Evolutionary conservation across 768 basidiomycete genomes (phyloP).

Genomic region (Mycena indigotica): DNA sequence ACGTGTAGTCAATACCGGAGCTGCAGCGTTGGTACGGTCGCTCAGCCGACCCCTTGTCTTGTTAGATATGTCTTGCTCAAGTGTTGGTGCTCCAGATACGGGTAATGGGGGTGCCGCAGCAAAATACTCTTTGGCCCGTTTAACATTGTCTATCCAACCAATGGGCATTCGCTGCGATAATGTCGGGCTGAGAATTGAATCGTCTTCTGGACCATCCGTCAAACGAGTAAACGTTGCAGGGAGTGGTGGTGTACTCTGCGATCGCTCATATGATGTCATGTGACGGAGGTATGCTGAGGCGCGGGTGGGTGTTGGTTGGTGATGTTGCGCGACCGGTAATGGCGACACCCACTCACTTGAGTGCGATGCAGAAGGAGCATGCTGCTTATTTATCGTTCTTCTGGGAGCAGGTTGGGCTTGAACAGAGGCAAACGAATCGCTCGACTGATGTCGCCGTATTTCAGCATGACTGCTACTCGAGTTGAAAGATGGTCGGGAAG

Average conservation of each 20-base stretch:
- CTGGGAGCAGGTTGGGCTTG: constrained; percentile 23
- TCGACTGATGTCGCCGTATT: not conserved
- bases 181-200: constrained; percentile 20
- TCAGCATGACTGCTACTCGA: not conserved
- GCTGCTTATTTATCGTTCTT: constrained; percentile 23
- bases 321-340: constrained; percentile 27
- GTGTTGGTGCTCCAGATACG: constrained; percentile 7
- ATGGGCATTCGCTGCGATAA: constrained; percentile 19
- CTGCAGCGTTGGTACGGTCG: constrained; percentile 20
- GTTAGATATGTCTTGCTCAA: constrained; percentile 17
- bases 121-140: constrained; percentile 22
- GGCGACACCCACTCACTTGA: constrained; percentile 33
- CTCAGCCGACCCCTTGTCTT: constrained; percentile 22
- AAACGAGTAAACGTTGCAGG: constrained; percentile 33
- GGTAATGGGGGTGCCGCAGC: constrained; percentile 1
- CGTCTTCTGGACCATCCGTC: constrained; percentile 23
- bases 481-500: constrained; percentile 3
- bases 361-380: constrained; percentile 35
- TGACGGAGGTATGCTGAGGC: constrained; percentile 74
- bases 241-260: constrained; percentile 31
- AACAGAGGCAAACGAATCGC: constrained; percentile 12
- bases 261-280: constrained; percentile 55
- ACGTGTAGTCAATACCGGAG: constrained; percentile 17
- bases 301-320: constrained; percentile 48
- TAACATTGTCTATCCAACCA: constrained; percentile 24